Percentiles rank a stretch among this genome's conserved stretches.
phyloP scores from a whole-genome alignment of 495 filamentous ascomycete species.

The Neurospora sp. region DNA sequence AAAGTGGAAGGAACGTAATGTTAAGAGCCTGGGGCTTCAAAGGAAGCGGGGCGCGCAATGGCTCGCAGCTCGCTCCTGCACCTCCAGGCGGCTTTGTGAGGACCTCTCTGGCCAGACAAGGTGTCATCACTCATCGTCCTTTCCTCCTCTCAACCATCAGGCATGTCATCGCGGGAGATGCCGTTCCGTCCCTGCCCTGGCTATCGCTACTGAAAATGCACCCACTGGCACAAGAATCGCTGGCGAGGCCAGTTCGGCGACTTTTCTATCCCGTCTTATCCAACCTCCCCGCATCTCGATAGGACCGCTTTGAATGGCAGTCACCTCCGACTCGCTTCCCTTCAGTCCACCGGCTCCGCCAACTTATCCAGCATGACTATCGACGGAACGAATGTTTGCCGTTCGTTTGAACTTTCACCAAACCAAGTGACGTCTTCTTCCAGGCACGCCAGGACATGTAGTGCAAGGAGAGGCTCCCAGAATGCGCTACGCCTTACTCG shows the following conservation, averaged over 20 bases:
- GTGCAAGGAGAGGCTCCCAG: neutral
- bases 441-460: neutral
- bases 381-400: neutral
- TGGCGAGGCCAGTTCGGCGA: neutral
- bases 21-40: neutral
- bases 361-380: neutral
- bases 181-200: neutral
- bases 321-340: neutral
- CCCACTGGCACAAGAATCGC: neutral
- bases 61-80: neutral
- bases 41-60: neutral
- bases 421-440: neutral
- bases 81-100: neutral
- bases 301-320: neutral
- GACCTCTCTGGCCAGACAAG: neutral
- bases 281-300: neutral
- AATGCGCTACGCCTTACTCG: neutral
- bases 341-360: neutral
- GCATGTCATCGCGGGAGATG: neutral
- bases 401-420: neutral
- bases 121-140: neutral
- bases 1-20: neutral
- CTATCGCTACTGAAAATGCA: neutral
- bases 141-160: neutral
- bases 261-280: neutral